phyloP scores from a whole-genome alignment of 257 asterid species.

The Solanum lignicaule region DNA sequence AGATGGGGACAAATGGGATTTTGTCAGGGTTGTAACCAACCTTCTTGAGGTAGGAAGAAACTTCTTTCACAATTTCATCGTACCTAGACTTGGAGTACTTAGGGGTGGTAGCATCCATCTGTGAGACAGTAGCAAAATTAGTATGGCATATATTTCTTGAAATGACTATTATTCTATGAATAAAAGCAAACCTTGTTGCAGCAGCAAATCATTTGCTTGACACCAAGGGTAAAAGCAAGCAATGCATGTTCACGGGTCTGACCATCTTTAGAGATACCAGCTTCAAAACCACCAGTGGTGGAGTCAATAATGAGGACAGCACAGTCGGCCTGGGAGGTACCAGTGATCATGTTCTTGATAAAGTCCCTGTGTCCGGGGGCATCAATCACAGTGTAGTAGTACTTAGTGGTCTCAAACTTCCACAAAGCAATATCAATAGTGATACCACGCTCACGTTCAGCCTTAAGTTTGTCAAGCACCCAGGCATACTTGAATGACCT shows the following conservation, averaged over 20 bases:
- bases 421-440: conserved; percentile 83
- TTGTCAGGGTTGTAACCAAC: neutral
- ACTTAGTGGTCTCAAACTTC: conserved; percentile 83
- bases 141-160: neutral
- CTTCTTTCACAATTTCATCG: neutral
- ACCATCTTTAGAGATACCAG: conserved; percentile 81
- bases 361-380: conserved; percentile 89
- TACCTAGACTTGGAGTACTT: neutral
- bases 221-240: conserved; percentile 80
- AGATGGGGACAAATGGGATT: neutral
- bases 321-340: conserved; percentile 85
- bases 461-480: conserved; percentile 89
- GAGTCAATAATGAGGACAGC: conserved; percentile 76
- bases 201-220: conserved; percentile 74
- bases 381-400: conserved; percentile 82
- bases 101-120: conserved; percentile 3
- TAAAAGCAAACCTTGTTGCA: conserved; percentile 48
- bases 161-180: neutral
- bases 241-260: conserved; percentile 85
- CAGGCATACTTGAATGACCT: conserved; percentile 86
- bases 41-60: neutral
- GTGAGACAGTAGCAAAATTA: neutral
- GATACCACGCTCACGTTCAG: conserved; percentile 90
- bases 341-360: conserved; percentile 83
- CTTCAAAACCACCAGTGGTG: conserved; percentile 88